A percentile compares a stretch with the other conserved stretches of the same genome.
Conservation (phyloP, 345 rosid species). For the Boechera retrofracta region DNA sequence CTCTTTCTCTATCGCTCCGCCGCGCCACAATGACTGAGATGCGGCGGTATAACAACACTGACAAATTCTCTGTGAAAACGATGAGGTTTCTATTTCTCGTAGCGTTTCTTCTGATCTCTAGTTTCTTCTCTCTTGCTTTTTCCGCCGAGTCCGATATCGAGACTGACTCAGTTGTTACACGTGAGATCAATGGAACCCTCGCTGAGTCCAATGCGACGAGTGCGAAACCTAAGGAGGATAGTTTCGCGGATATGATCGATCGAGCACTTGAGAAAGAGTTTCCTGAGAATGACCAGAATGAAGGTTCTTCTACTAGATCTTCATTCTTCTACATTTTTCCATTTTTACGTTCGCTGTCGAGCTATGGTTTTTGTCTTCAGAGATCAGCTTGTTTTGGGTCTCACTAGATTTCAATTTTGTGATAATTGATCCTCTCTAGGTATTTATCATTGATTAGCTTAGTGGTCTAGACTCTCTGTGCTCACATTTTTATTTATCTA, state of each 20-base stretch:
- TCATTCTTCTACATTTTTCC: slow-evolving; percentile 22
- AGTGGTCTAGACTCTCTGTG: not conserved
- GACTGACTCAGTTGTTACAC: slow-evolving; percentile 37
- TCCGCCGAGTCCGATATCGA: slow-evolving; percentile 46
- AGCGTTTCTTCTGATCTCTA: slow-evolving; percentile 50
- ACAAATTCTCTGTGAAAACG: slow-evolving; percentile 35
- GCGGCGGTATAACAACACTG: slow-evolving; percentile 27
- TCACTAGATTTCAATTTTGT: slow-evolving; percentile 22
- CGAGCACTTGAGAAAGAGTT: slow-evolving; percentile 93
- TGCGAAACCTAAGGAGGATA: slow-evolving; percentile 63
- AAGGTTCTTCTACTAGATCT: slow-evolving; percentile 65
- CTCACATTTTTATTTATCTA: not conserved
- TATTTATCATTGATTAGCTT: slow-evolving; percentile 30
- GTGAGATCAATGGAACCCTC: slow-evolving; percentile 52
- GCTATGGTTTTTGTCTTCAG: slow-evolving; percentile 44
- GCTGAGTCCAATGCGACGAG: slow-evolving; percentile 51
- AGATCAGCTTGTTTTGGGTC: slow-evolving; percentile 36
- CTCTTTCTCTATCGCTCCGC: slow-evolving; percentile 19
- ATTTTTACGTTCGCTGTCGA: slow-evolving; percentile 19
- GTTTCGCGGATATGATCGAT: slow-evolving; percentile 87
- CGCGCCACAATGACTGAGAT: slow-evolving; percentile 34
- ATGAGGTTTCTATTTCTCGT: slow-evolving; percentile 37
- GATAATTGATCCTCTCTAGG: slow-evolving; percentile 19
- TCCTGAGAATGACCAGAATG: slow-evolving; percentile 78
- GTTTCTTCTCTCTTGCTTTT: slow-evolving; percentile 47